Evolutionary conservation across 352 stramenopile species (phyloP), one percentile per base, ranked within the genome.

Genomic region (Pythium monospermum): DNA sequence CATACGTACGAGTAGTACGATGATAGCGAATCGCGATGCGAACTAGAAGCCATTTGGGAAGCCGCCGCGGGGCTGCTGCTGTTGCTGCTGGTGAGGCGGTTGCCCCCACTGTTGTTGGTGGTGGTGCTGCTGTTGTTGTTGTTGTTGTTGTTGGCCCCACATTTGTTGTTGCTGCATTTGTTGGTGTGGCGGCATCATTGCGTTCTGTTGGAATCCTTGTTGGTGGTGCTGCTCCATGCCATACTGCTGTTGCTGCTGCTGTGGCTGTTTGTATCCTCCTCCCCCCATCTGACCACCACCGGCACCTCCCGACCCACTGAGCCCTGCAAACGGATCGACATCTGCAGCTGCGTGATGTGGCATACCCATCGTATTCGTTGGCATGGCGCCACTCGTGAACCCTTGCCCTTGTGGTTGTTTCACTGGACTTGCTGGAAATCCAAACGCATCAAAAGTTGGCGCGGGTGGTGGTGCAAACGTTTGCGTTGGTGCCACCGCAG

Each of bases 281-380:
- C 53, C 54, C 19, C 61, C 53, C 31, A 48, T 3, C 11, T 18
- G 26, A 38, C 32, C 21, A 28, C 15, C 18, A 1, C 25, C 26
- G 39, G 43, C 25, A 16, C 39, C 42, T 32, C 56, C 56, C 2
- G 41, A 30, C 18, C 56, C 49, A 48, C 57, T 31, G 49, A 87
- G 72, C 19, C 59, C 65, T 38, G 57, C 73, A 49, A 87, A 84
- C 13, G 71, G 76, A 57, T 85, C 76, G n/a, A n/a, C n/a, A 2
- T 59, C 64, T 28, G 60, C 45, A n/a, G 61, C 42, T 19, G 59
- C 55, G 32, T n/a, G n/a, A n/a, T n/a, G n/a, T n/a, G n/a, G n/a
- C n/a, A n/a, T n/a, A n/a, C n/a, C n/a, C n/a, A n/a, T n/a, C n/a
- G n/a, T n/a, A n/a, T n/a, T n/a, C n/a, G n/a, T n/a, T n/a, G n/a